phyloP scores from a whole-genome alignment of 768 basidiomycete genomes.

The Tulasnella sp. region DNA sequence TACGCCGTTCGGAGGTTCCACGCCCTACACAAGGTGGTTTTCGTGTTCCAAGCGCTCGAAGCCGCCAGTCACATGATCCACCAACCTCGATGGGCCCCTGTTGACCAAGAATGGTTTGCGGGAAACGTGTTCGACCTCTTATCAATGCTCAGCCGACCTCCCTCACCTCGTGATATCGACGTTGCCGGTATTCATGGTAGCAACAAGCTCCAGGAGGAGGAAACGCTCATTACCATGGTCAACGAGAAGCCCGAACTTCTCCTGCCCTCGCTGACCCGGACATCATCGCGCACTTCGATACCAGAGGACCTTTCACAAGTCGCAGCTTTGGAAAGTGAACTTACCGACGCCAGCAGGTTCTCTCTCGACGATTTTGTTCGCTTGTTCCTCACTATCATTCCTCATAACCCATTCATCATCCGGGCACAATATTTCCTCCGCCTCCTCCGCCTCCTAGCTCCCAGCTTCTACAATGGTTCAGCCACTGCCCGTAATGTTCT shows the following conservation, averaged over 20 bases:
- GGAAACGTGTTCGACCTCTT: constrained; percentile 47
- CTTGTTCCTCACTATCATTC: constrained; percentile 67
- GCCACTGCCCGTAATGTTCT: constrained; percentile 41
- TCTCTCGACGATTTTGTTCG: constrained; percentile 53
- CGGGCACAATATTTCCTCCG: constrained; percentile 60
- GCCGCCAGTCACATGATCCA: constrained; percentile 43
- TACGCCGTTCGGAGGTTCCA: constrained; percentile 62
- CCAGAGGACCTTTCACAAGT: constrained; percentile 28
- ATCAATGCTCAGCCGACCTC: constrained; percentile 32
- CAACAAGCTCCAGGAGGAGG: constrained; percentile 53
- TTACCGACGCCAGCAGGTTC: constrained; percentile 40
- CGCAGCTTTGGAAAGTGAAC: constrained; percentile 36
- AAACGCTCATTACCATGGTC: constrained; percentile 53
- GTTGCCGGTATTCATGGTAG: constrained; percentile 53
- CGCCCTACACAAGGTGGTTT: constrained; percentile 56
- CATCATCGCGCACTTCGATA: neutral
- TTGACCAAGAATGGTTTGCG: constrained; percentile 40
- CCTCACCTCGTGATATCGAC: constrained; percentile 35
- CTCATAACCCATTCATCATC: constrained; percentile 52
- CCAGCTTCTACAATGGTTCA: constrained; percentile 46
- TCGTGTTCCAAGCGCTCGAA: constrained; percentile 63
- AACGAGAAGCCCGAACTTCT: constrained; percentile 66
- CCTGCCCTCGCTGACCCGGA: constrained; percentile 23
- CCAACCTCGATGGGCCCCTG: constrained; percentile 28
- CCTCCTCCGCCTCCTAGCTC: constrained; percentile 44